A percentile compares a stretch with the other conserved stretches of the same genome.
Evolutionary conservation across 441 rosid genomes (phyloP).

Genomic region (Populus hybrid): DNA sequence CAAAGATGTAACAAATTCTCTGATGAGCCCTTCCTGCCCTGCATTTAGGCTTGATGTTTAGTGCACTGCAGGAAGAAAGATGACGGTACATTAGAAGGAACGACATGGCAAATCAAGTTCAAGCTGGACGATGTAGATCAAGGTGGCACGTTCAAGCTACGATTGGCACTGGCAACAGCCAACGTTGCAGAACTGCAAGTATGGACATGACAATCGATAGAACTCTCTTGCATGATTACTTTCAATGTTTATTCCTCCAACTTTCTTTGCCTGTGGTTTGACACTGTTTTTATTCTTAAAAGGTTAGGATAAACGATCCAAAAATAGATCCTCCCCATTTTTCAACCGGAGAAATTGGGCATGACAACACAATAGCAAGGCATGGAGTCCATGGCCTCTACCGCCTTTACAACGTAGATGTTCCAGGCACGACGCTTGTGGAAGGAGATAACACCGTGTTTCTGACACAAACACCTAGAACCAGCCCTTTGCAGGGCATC

Average conservation of each 20-base stretch:
- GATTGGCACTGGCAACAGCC: conserved; percentile 19
- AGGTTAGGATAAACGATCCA: conserved; percentile 54
- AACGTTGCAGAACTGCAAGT: conserved; percentile 69
- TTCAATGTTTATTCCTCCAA: neutral
- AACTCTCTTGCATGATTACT: neutral
- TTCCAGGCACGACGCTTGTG: conserved; percentile 30
- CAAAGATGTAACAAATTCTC: neutral
- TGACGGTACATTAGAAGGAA: conserved; percentile 41
- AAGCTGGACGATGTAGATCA: conserved; percentile 29
- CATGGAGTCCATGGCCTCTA: conserved; percentile 58
- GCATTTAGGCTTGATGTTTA: conserved; percentile 21
- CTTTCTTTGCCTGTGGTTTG: too few relatives aligned
- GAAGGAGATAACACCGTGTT: conserved; percentile 43
- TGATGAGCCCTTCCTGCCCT: neutral
- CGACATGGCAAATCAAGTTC: conserved; percentile 83
- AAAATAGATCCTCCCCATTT: conserved; percentile 38
- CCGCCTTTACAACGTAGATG: conserved; percentile 39
- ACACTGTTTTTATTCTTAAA: neutral
- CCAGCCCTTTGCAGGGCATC: conserved; percentile 41
- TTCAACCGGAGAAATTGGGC: conserved; percentile 52
- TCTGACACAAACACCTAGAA: conserved; percentile 33
- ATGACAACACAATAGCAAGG: conserved; percentile 56
- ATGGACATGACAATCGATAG: neutral
- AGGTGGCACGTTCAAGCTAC: conserved; percentile 46
- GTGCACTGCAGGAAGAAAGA: conserved; percentile 36